These are phyloP conservation scores for Trichoderma sp. DNA, from an alignment of 2,329 filamentous ascomycete species.

Conservation along the genomic window DNA sequence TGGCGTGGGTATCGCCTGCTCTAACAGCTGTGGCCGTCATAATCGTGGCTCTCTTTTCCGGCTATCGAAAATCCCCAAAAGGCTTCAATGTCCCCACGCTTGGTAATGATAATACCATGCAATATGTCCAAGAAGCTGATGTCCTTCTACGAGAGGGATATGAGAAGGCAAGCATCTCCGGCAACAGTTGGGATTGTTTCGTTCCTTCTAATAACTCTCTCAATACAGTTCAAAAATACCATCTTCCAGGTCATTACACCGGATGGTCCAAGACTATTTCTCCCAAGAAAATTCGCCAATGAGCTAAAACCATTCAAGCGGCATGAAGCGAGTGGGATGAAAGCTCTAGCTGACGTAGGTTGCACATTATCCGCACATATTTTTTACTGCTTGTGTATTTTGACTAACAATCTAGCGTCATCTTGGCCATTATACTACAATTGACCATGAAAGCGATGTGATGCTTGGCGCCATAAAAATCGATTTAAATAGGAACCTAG, in stretches of 20 bases:
- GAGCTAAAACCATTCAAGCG: not conserved
- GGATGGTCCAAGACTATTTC: not conserved
- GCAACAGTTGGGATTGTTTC: not conserved
- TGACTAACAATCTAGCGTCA: not conserved
- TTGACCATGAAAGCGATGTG: slow-evolving; percentile 1
- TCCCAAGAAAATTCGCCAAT: not conserved
- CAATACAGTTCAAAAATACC: not conserved
- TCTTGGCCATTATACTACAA: not conserved
- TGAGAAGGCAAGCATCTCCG: not conserved
- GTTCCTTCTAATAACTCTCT: not conserved
- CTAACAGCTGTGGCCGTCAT: not conserved
- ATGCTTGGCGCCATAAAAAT: slow-evolving; percentile 4
- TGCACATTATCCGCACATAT: not conserved
- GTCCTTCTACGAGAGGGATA: not conserved
- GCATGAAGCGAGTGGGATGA: not conserved
- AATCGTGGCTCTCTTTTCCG: not conserved
- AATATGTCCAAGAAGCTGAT: not conserved
- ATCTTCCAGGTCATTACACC: not conserved
- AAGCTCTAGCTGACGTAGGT: not conserved
- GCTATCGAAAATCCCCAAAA: not conserved
- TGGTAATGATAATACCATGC: not conserved
- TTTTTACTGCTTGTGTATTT: not conserved
- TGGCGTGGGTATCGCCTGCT: not conserved
- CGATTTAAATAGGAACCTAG: not conserved
- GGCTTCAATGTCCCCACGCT: not conserved